phyloP scores from a whole-genome alignment of 768 basidiomycete genomes.

The Kwoniella europaea region DNA sequence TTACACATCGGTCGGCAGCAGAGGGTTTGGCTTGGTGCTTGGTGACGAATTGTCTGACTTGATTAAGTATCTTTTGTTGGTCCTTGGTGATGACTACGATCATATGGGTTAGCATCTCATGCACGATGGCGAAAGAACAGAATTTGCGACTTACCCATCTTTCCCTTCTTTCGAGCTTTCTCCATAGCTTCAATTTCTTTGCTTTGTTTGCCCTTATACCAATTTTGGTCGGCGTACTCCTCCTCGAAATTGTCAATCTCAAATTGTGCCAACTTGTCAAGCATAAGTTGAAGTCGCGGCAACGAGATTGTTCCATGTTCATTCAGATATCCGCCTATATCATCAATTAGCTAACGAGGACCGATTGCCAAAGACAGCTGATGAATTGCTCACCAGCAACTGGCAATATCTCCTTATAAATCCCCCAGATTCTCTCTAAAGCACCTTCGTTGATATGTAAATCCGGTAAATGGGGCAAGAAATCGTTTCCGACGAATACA shows the following conservation, averaged over 20 bases:
- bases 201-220: conserved; percentile 89
- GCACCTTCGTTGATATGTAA: conserved; percentile 98
- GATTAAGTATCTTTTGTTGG: conserved; percentile 78
- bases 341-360: background rate
- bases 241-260: conserved; percentile 90
- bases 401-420: conserved; percentile 91
- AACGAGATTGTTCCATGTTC: conserved; percentile 82
- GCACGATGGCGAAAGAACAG: background rate
- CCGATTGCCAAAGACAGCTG: conserved; percentile 37
- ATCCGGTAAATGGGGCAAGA: conserved; percentile 95
- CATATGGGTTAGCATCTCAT: conserved; percentile 10
- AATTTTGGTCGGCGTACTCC: conserved; percentile 85
- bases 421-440: conserved; percentile 86
- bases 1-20: conserved; percentile 62
- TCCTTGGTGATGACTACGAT: conserved; percentile 70
- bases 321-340: conserved; percentile 86
- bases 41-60: conserved; percentile 74
- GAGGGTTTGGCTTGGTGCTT: conserved; percentile 52
- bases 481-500: conserved; percentile 90
- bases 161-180: conserved; percentile 64
- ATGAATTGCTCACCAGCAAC: conserved; percentile 64
- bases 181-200: conserved; percentile 74
- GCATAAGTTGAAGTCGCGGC: conserved; percentile 77
- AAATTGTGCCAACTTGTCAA: conserved; percentile 85
- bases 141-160: conserved; percentile 65